phyloP scores from a whole-genome alignment of 768 basidiomycete species.

The Holtermannia corniformis region DNA sequence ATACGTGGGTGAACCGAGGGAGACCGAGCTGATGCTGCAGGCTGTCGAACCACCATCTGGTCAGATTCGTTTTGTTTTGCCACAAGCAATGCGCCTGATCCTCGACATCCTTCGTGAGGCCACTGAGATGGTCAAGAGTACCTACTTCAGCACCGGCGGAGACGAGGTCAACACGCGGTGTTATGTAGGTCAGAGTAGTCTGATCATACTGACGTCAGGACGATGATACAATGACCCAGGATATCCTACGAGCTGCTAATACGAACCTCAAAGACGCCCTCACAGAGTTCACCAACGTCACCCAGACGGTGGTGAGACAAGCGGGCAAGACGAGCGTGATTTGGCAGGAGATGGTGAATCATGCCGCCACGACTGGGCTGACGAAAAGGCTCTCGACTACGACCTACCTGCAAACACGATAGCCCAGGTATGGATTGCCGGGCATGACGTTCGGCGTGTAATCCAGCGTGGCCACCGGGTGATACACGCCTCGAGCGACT shows the following conservation, averaged over 20 bases:
- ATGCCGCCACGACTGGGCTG: too few species aligned
- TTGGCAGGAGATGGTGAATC: slow-evolving; percentile 69
- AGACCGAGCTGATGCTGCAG: slow-evolving; percentile 10
- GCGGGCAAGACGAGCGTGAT: slow-evolving; percentile 68
- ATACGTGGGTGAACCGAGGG: too few species aligned
- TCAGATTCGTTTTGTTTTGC: slow-evolving; percentile 63
- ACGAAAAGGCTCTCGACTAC: too few species aligned
- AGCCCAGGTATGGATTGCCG: slow-evolving; percentile 59
- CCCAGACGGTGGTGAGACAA: slow-evolving; percentile 51
- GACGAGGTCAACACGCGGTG: slow-evolving; percentile 67
- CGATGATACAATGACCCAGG: slow-evolving; percentile 54
- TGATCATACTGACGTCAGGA: slow-evolving; percentile 7
- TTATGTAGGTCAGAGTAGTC: slow-evolving; percentile 43
- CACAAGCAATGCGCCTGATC: slow-evolving; percentile 55
- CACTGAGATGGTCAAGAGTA: slow-evolving; percentile 47
- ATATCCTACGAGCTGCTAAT: slow-evolving; percentile 48
- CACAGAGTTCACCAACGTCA: slow-evolving; percentile 52
- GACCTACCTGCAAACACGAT: slow-evolving; percentile 41
- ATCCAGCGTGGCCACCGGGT: slow-evolving; percentile 54
- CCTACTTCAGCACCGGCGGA: slow-evolving; percentile 69
- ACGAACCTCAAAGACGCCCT: slow-evolving; percentile 58
- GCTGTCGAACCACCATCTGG: slow-evolving; percentile 63
- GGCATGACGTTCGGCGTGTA: slow-evolving; percentile 53
- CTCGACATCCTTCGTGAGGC: slow-evolving; percentile 49
- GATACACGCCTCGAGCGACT: slow-evolving; percentile 62